Conservation (phyloP, 2,329 filamentous ascomycete genomes). For the Microsporum ferrugineum region DNA sequence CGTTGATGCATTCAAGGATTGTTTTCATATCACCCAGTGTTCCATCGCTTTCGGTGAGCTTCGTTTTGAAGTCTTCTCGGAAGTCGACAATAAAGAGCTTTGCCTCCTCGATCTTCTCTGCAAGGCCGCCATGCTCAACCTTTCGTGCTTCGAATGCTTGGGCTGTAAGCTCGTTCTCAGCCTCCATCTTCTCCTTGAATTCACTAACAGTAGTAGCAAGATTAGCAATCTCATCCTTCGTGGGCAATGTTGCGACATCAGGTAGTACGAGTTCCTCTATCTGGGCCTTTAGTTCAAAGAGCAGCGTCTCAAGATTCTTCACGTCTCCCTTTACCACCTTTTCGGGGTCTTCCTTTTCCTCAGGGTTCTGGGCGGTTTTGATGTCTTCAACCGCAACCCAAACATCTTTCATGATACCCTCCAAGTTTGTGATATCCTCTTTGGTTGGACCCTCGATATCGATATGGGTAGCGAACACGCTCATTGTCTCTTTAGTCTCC, state of each 20-base stretch:
- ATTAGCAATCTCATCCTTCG: slow-evolving; percentile 62
- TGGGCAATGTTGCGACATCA: slow-evolving; percentile 58
- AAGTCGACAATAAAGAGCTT: slow-evolving; percentile 67
- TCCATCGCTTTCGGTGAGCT: slow-evolving; percentile 62
- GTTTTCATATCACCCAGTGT: slow-evolving; percentile 46
- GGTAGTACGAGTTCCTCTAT: slow-evolving; percentile 62
- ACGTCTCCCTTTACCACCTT: slow-evolving; percentile 71
- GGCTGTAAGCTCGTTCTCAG: slow-evolving; percentile 59
- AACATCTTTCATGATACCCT: slow-evolving; percentile 67
- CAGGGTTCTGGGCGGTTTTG: slow-evolving; percentile 33
- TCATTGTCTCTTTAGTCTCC: slow-evolving; percentile 64
- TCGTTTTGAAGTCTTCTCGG: slow-evolving; percentile 62
- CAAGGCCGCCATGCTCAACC: slow-evolving; percentile 66
- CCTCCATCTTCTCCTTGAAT: slow-evolving; percentile 40
- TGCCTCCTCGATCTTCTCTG: slow-evolving; percentile 67
- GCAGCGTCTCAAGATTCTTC: slow-evolving; percentile 66
- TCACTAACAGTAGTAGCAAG: slow-evolving; percentile 62
- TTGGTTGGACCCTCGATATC: slow-evolving; percentile 60
- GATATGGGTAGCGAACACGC: slow-evolving; percentile 53
- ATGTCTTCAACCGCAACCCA: slow-evolving; percentile 65
- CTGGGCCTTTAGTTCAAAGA: slow-evolving; percentile 71
- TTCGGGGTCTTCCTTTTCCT: slow-evolving; percentile 41
- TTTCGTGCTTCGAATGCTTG: slow-evolving; percentile 77
- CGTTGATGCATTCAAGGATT: slow-evolving; percentile 57
- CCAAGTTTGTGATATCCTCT: slow-evolving; percentile 63